Conservation (phyloP, 2,329 filamentous ascomycete genomes). For the Epichloe glyceriae region DNA sequence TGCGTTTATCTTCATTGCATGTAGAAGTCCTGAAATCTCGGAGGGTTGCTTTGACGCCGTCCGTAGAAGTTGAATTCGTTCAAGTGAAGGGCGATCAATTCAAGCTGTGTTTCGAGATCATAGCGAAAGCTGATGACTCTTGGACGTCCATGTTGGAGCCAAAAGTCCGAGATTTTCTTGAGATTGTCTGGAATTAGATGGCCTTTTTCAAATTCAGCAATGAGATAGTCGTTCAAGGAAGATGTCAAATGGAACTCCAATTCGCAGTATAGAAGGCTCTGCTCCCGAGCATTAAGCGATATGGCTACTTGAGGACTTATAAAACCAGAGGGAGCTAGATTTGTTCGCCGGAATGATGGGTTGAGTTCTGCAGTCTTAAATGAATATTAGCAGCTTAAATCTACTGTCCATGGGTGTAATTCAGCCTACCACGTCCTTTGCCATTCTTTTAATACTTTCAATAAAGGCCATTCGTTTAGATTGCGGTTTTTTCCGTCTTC, state of each 20-base stretch:
- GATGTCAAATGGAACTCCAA: conserved; percentile 42
- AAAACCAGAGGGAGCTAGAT: not conserved
- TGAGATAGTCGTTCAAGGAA: conserved; percentile 39
- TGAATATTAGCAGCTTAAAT: conserved; percentile 7
- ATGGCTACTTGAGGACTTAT: conserved; percentile 25
- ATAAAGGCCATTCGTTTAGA: conserved; percentile 30
- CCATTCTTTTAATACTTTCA: conserved; percentile 37
- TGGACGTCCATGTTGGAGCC: conserved; percentile 39
- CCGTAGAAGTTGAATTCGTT: conserved; percentile 43
- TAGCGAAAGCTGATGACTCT: conserved; percentile 44
- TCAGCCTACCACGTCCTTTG: conserved; percentile 37
- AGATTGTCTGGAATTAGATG: conserved; percentile 38
- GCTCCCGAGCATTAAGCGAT: conserved; percentile 41
- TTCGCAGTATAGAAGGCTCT: conserved; percentile 46
- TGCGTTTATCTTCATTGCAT: conserved; percentile 39
- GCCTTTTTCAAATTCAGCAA: conserved; percentile 39
- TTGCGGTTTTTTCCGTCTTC: conserved; percentile 15
- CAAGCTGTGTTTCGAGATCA: conserved; percentile 47
- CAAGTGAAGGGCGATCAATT: conserved; percentile 36
- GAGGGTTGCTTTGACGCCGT: conserved; percentile 26
- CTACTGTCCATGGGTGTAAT: not conserved
- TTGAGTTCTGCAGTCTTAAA: conserved; percentile 22
- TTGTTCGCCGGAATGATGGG: conserved; percentile 2
- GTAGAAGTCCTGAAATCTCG: conserved; percentile 34
- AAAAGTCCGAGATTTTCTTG: conserved; percentile 36